These are phyloP conservation scores for Microsporum audouinii DNA, from an alignment of 2,329 filamentous ascomycete species.

Conservation along the genomic window DNA sequence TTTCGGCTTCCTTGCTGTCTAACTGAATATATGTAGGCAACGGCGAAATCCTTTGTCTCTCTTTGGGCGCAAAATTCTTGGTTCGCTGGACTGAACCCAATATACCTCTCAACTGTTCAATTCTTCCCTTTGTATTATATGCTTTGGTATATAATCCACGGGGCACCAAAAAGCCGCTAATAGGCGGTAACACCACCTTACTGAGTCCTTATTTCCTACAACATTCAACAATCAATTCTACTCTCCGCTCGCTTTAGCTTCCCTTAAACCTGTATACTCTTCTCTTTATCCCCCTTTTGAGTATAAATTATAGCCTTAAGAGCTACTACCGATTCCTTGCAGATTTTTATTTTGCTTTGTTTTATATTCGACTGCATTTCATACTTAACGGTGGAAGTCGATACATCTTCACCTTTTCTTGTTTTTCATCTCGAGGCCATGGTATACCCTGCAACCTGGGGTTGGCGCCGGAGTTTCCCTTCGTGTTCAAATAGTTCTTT, in stretches of 20 bases:
- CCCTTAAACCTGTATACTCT: not conserved
- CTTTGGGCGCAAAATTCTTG: constrained; percentile 29
- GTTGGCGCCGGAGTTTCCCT: not conserved
- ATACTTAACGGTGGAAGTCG: not conserved
- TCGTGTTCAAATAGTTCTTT: not conserved
- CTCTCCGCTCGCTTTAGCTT: not conserved
- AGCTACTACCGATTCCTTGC: not conserved
- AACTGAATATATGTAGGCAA: not conserved
- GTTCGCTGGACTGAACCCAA: constrained; percentile 16
- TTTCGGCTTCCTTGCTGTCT: not conserved
- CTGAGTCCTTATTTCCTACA: not conserved
- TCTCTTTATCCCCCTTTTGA: not conserved
- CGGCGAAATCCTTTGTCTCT: constrained; percentile 23
- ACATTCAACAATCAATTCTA: not conserved
- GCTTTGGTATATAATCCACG: not conserved
- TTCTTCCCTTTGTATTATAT: not conserved
- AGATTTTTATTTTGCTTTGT: not conserved
- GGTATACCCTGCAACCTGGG: not conserved
- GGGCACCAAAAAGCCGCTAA: not conserved
- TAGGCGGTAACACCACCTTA: no score
- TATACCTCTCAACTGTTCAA: not conserved
- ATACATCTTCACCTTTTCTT: not conserved
- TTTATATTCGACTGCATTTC: not conserved
- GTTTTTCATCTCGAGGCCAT: not conserved
- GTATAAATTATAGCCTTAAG: not conserved